Conservation (phyloP, 306 rosid genomes). For the Boehmeria nivea region DNA sequence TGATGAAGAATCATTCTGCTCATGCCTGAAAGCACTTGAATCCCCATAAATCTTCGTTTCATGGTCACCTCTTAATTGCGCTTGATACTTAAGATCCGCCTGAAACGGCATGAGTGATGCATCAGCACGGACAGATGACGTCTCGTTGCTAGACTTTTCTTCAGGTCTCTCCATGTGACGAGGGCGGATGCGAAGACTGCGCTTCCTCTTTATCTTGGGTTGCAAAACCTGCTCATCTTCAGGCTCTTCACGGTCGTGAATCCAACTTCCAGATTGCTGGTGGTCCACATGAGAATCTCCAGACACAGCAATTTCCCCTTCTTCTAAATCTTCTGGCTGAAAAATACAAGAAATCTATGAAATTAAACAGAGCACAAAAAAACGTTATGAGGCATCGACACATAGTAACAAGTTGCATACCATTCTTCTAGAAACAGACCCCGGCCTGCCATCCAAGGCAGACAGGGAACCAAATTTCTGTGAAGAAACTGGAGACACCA, state of each 20-base stretch:
- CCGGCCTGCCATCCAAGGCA: constrained; percentile 77
- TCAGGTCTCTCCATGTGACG: constrained; percentile 75
- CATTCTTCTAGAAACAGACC: constrained; percentile 66
- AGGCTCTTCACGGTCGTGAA: constrained; percentile 88
- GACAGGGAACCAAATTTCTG: constrained; percentile 93
- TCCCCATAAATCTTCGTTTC: constrained; percentile 58
- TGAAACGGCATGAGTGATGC: constrained; percentile 56
- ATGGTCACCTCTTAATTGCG: constrained; percentile 39
- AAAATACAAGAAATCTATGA: constrained; percentile 27
- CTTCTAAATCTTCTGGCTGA: constrained; percentile 87
- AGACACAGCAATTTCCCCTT: constrained; percentile 91
- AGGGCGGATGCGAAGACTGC: constrained; percentile 84
- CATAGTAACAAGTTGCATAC: constrained; percentile 39
- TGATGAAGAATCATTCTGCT: constrained; percentile 54
- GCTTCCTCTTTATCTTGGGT: constrained; percentile 86
- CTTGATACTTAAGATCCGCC: constrained; percentile 46
- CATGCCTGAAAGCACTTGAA: constrained; percentile 47
- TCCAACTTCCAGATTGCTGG: constrained; percentile 91
- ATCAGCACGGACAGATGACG: constrained; percentile 59
- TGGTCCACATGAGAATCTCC: constrained; percentile 89
- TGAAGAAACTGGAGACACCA: constrained; percentile 63
- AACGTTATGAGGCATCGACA: constrained; percentile 16
- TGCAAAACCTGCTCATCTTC: constrained; percentile 95
- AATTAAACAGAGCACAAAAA: constrained; percentile 24
- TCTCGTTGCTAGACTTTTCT: constrained; percentile 64